phyloP scores from a whole-genome alignment of 768 basidiomycete species.

The Clathrus columnatus region DNA sequence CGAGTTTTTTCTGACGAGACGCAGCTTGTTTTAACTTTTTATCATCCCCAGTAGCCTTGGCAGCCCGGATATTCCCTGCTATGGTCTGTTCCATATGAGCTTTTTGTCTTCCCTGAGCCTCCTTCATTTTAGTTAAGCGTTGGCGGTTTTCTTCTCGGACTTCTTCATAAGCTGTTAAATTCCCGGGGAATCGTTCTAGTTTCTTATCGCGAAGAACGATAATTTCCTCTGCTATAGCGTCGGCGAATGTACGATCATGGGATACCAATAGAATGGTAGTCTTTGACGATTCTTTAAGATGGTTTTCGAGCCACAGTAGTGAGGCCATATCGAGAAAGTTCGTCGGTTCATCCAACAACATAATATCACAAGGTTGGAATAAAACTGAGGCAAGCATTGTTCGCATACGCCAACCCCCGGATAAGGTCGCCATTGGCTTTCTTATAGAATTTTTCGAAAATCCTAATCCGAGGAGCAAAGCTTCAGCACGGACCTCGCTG shows the following conservation, averaged over 20 bases:
- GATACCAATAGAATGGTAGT: conserved; percentile 53
- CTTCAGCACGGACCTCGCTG: conserved; percentile 31
- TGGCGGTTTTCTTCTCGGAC: conserved; percentile 38
- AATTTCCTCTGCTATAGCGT: conserved; percentile 50
- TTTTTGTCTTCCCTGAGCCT: conserved; percentile 36
- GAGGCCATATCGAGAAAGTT: conserved; percentile 42
- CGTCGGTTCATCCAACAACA: conserved; percentile 48
- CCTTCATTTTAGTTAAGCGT: conserved; percentile 31
- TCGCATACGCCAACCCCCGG: conserved; percentile 60
- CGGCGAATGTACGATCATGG: conserved; percentile 57
- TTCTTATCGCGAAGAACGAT: conserved; percentile 47
- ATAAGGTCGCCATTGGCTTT: conserved; percentile 35
- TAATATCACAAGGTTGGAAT: conserved; percentile 45
- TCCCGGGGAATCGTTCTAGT: conserved; percentile 50
- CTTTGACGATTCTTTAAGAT: conserved; percentile 32
- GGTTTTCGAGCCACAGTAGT: conserved; percentile 45
- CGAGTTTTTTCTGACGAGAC: conserved; percentile 50
- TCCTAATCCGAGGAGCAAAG: conserved; percentile 50
- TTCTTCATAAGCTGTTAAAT: conserved; percentile 40
- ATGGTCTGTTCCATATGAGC: conserved; percentile 48
- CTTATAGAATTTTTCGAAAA: conserved; percentile 35
- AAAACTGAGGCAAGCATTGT: conserved; percentile 51
- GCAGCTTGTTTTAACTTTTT: conserved; percentile 46
- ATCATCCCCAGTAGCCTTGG: conserved; percentile 53
- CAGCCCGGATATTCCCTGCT: conserved; percentile 38